Conservation (phyloP, 2,329 filamentous ascomycete species). For the Botrytis pseudocinerea region DNA sequence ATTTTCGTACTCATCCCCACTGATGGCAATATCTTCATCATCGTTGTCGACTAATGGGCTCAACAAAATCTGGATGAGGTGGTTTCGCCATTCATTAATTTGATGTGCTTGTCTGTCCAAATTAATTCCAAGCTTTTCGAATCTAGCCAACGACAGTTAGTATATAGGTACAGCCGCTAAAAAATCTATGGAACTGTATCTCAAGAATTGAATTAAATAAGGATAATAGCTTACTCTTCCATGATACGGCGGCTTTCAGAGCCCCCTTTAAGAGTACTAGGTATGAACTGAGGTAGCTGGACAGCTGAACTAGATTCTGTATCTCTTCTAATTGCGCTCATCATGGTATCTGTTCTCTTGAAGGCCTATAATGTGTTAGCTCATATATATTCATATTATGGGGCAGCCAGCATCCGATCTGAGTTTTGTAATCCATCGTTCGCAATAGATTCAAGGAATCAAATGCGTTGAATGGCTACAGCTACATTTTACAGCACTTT, state of each 20-base stretch:
- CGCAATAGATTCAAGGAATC: not conserved
- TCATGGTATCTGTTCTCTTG: conserved; percentile 60
- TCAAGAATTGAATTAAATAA: not conserved
- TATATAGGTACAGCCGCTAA: not conserved
- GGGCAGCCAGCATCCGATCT: not conserved
- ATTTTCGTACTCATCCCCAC: conserved; percentile 86
- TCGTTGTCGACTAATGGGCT: conserved; percentile 82
- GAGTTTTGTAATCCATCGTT: not conserved
- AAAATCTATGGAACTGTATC: not conserved
- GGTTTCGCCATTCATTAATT: conserved; percentile 73
- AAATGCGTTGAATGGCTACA: not conserved
- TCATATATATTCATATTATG: not conserved
- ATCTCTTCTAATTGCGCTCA: conserved; percentile 60
- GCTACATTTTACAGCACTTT: conserved; percentile 36
- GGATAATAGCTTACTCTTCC: not conserved
- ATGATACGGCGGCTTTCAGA: conserved; percentile 18
- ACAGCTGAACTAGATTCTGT: conserved; percentile 57
- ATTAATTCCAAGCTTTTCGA: conserved; percentile 70
- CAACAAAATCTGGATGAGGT: conserved; percentile 70
- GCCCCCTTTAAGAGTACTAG: conserved; percentile 53
- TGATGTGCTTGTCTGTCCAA: conserved; percentile 72
- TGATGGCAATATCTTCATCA: conserved; percentile 71
- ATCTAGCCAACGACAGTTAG: conserved; percentile 44
- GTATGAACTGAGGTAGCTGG: conserved; percentile 60
- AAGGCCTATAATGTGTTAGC: conserved; percentile 7